Evolutionary conservation across 2,329 filamentous ascomycete genomes (phyloP).

Genomic region (Chaetomiaceae sp.): DNA sequence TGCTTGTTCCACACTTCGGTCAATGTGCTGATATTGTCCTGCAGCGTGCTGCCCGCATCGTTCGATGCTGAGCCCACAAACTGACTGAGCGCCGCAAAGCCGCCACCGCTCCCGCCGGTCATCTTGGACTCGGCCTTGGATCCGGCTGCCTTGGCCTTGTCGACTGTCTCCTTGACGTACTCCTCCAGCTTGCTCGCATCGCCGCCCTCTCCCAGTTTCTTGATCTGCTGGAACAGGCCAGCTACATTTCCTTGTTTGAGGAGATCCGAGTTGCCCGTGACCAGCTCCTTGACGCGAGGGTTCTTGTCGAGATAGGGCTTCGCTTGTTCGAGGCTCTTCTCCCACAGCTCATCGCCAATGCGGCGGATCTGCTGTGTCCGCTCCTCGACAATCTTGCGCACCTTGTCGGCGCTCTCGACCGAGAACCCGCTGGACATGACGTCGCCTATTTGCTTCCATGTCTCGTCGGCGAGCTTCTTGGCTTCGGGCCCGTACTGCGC

Average conservation of each 20-base stretch:
- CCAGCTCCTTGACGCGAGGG: slow-evolving; percentile 66
- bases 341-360: slow-evolving; percentile 67
- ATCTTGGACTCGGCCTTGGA: slow-evolving; percentile 31
- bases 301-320: slow-evolving; percentile 72
- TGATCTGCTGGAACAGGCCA: slow-evolving; percentile 60
- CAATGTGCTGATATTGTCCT: slow-evolving; percentile 62
- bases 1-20: slow-evolving; percentile 63
- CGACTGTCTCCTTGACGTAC: slow-evolving; percentile 55
- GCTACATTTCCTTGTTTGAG: slow-evolving; percentile 63
- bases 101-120: slow-evolving; percentile 17
- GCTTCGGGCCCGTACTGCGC: slow-evolving; percentile 69
- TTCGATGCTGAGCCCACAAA: slow-evolving; percentile 61
- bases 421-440: slow-evolving; percentile 60
- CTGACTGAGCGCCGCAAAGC: slow-evolving; percentile 51
- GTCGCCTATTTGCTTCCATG: slow-evolving; percentile 62
- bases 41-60: slow-evolving; percentile 54
- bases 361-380: slow-evolving; percentile 64
- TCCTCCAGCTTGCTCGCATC: slow-evolving; percentile 55
- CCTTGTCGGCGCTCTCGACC: slow-evolving; percentile 47
- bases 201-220: slow-evolving; percentile 57
- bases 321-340: slow-evolving; percentile 65
- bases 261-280: slow-evolving; percentile 65
- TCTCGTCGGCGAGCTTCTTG: slow-evolving; percentile 70
- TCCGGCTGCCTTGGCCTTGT: slow-evolving; percentile 50
- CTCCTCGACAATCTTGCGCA: slow-evolving; percentile 61